phyloP scores from a whole-genome alignment of 1,139 yeast species.

The Lodderomyces margitis region DNA sequence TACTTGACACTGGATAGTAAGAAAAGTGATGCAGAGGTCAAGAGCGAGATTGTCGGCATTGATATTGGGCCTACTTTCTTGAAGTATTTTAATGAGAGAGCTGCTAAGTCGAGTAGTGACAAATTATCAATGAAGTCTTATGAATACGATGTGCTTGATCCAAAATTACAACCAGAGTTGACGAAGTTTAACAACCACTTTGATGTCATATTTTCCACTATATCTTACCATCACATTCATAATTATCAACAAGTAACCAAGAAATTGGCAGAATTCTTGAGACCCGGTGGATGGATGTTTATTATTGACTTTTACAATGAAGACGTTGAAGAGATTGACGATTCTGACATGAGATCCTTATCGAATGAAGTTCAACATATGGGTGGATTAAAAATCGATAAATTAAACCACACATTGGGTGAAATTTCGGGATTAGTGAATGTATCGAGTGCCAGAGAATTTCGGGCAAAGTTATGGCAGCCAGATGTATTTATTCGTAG shows the following conservation, averaged over 20 bases:
- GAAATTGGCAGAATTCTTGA: slow-evolving; percentile 32
- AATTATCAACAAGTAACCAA: slow-evolving; percentile 30
- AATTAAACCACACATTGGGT: slow-evolving; percentile 23
- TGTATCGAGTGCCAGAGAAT: slow-evolving; percentile 24
- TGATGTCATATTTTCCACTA: slow-evolving; percentile 37
- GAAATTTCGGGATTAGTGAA: slow-evolving; percentile 22
- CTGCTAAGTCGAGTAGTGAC: slow-evolving; percentile 8
- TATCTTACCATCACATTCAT: slow-evolving; percentile 42
- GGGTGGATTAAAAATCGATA: slow-evolving; percentile 32
- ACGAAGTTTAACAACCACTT: slow-evolving; percentile 22
- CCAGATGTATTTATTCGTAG: slow-evolving; percentile 21
- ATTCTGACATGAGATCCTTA: slow-evolving; percentile 1
- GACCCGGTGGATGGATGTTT: slow-evolving; percentile 33
- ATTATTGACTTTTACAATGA: slow-evolving; percentile 38
- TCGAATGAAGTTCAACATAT: slow-evolving; percentile 29
- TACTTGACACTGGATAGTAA: slow-evolving; percentile 22
- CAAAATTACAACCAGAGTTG: slow-evolving; percentile 15
- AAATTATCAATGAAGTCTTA: slow-evolving; percentile 17
- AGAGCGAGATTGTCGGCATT: slow-evolving; percentile 30
- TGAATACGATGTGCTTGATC: slow-evolving; percentile 31
- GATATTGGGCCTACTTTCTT: slow-evolving; percentile 36
- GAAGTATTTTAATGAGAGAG: slow-evolving; percentile 21
- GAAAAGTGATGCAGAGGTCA: slow-evolving; percentile 4
- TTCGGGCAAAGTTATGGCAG: slow-evolving; percentile 25
- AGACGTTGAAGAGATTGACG: slow-evolving; percentile 22